Percentiles rank a stretch among this genome's conserved stretches.
phyloP scores from a whole-genome alignment of 148 eudicot genomes.

The Pharnaceum exiguum region DNA sequence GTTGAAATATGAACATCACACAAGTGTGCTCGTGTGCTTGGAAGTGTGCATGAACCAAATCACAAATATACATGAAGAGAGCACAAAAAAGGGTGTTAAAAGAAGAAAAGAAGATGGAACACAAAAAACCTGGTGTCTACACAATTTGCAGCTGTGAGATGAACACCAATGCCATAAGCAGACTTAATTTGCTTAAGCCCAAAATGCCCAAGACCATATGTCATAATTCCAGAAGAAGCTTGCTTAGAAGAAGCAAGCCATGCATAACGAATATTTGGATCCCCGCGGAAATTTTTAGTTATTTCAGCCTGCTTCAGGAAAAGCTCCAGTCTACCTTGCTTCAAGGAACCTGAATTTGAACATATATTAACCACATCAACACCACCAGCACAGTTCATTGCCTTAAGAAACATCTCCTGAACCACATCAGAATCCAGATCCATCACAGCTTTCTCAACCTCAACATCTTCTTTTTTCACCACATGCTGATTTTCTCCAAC shows the following conservation, averaged over 20 bases:
- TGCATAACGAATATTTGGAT: constrained; percentile 74
- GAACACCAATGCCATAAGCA: constrained; percentile 68
- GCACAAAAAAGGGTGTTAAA: background rate
- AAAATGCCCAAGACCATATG: constrained; percentile 54
- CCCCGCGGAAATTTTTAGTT: constrained; percentile 51
- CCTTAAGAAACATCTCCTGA: constrained; percentile 39
- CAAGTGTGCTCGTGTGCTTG: no score
- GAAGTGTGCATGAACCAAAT: background rate
- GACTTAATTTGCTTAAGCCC: constrained; percentile 42
- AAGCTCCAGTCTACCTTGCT: constrained; percentile 56
- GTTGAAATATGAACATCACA: no score
- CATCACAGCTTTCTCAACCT: constrained; percentile 8
- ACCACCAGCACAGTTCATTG: constrained; percentile 34
- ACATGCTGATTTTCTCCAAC: constrained; percentile 31
- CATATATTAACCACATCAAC: constrained; percentile 37
- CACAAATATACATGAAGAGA: background rate
- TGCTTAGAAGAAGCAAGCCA: constrained; percentile 76
- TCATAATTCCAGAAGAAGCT: constrained; percentile 35
- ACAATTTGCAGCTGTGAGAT: constrained; percentile 69
- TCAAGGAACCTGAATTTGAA: constrained; percentile 30
- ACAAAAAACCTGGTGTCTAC: constrained; percentile 57
- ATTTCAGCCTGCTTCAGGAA: constrained; percentile 79
- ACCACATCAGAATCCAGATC: constrained; percentile 35
- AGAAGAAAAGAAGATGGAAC: constrained; percentile 9
- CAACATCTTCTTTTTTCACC: constrained; percentile 15